Conservation (phyloP, 2,329 filamentous ascomycete genomes). For the Aureobasidium subglaciale region DNA sequence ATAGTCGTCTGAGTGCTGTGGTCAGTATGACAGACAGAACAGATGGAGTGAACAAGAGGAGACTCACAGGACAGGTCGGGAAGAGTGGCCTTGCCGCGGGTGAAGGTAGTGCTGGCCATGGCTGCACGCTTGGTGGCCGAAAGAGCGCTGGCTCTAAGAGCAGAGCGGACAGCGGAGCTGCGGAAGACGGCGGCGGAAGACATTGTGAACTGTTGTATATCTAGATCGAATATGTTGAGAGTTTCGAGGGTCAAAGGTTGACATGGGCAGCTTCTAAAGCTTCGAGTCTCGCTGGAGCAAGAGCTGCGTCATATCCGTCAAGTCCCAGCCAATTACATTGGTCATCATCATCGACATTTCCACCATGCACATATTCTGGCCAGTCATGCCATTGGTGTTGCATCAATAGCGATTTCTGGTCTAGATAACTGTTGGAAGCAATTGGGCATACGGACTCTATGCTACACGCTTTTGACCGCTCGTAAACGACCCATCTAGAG, state of each 20-base stretch:
- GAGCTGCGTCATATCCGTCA: constrained; percentile 6
- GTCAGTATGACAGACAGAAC: background rate
- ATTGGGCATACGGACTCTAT: constrained; percentile 3
- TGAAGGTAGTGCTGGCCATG: constrained; percentile 67
- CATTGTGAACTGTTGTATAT: constrained; percentile 47
- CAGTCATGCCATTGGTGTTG: background rate
- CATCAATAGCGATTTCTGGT: background rate
- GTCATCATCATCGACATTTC: background rate
- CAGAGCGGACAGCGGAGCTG: constrained; percentile 61
- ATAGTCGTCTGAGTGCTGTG: constrained; percentile 68
- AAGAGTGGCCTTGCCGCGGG: constrained; percentile 83
- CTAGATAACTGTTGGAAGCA: background rate
- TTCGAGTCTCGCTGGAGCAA: background rate
- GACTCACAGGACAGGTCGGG: constrained; percentile 73
- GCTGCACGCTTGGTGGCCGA: constrained; percentile 54
- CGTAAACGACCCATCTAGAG: constrained; percentile 1
- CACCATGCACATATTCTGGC: background rate
- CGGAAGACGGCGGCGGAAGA: constrained; percentile 70
- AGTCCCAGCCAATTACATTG: background rate
- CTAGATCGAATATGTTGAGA: background rate
- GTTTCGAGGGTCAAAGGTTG: background rate
- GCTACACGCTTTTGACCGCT: constrained; percentile 13
- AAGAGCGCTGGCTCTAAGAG: constrained; percentile 60
- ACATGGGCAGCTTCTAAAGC: background rate
- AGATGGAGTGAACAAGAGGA: background rate